Evolutionary conservation across 1,284 basidiomycete species (phyloP), one percentile per base, ranked within the genome.

Genomic region (Trametes polyzona): DNA sequence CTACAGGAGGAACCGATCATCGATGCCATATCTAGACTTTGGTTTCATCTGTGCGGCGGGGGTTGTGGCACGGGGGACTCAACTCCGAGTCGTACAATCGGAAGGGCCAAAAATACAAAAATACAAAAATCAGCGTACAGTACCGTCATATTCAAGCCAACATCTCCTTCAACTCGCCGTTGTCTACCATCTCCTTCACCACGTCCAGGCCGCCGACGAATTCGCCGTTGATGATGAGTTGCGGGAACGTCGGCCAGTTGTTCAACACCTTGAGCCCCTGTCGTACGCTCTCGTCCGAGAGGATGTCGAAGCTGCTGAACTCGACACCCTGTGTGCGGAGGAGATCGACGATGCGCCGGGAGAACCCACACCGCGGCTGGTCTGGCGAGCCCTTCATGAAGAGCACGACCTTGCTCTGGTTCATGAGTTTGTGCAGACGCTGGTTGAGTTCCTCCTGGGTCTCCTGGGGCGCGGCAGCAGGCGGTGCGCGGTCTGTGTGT

Each of bases 311-410:
- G 71, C 82, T 80, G n/a, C 80, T 77, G 73, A 87, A 91, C 62
- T 83, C 78, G 48, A 90, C 79, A 9, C 77, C 77, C 63, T 88
- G 79, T 56, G 86, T 81, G 39, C 80, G 71, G 54, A 92, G 73
- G 26, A 91, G 73, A 12, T 76, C 83, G 47, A 90, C 86, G 12
- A 87, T 88, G 74, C 87, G 82, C 37, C 88, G 78, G 47, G 85
- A 88, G 74, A 92, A 92, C 9, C 89, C 97, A 66, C 96, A 96
- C 60, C 93, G 87, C 2, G 95, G 97, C 24, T 82, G 79, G 43
- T 90, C 84, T 0, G 93, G 93, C 62, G 87, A 89, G 21, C 96
- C 97, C 77, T 99, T 99, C 96, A 99, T 99, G 83, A 99, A 98
- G 55, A 99, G 75, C 54, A 99, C 93, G 10, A 98, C 84, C 11